Evolutionary conservation across 805 yeast genomes (phyloP).

Genomic region (Candida pseudofarinosa): DNA sequence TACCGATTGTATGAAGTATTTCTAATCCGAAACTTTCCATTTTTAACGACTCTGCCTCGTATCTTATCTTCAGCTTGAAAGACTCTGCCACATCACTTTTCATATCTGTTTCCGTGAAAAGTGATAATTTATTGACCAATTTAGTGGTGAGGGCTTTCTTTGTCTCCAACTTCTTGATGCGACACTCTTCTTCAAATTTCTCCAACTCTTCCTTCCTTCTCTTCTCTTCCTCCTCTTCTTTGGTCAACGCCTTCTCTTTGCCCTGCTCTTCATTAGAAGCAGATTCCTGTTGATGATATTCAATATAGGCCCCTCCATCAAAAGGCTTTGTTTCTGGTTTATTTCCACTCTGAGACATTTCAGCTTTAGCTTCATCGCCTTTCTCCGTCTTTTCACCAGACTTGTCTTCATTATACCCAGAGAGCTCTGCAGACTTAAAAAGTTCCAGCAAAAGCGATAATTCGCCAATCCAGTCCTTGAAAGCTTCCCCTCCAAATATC

Average conservation of each 20-base stretch:
- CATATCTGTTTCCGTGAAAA: slow-evolving; percentile 42
- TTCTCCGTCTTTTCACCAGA: slow-evolving; percentile 17
- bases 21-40: slow-evolving; percentile 85
- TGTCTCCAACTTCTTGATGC: slow-evolving; percentile 59
- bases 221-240: slow-evolving; percentile 41
- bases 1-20: slow-evolving; percentile 71
- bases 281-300: slow-evolving; percentile 10
- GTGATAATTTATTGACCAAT: slow-evolving; percentile 44
- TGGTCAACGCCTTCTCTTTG: slow-evolving; percentile 19
- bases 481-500: slow-evolving; percentile 83
- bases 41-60: slow-evolving; percentile 80
- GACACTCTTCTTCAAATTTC: slow-evolving; percentile 73
- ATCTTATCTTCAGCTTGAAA: slow-evolving; percentile 60
- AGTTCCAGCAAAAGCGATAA: slow-evolving; percentile 45
- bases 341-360: slow-evolving; percentile 2
- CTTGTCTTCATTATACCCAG: slow-evolving; percentile 33
- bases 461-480: slow-evolving; percentile 84
- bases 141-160: slow-evolving; percentile 59
- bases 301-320: slow-evolving; percentile 6
- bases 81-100: slow-evolving; percentile 39
- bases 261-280: slow-evolving; percentile 5
- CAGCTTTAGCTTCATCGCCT: slow-evolving; percentile 8
- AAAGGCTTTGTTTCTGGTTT: slow-evolving; percentile 1
- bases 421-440: slow-evolving; percentile 39
- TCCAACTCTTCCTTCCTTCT: slow-evolving; percentile 50